These are phyloP conservation scores for Chlorella sp. DNA, from an alignment of 139 green algal species.

Conservation along the genomic window DNA sequence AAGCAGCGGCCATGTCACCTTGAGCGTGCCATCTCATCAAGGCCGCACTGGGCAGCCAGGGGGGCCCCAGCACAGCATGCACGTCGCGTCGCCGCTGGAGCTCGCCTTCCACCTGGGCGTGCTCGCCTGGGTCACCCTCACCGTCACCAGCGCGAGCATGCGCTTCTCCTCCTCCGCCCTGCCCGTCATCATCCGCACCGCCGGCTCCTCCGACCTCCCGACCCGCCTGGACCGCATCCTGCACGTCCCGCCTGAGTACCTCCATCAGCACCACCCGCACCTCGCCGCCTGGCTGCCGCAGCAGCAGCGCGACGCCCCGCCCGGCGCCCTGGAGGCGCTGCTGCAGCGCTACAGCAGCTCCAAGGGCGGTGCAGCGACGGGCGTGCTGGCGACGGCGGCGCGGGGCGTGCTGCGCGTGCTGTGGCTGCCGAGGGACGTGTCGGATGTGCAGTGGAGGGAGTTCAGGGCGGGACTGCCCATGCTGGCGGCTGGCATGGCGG, in stretches of 20 bases:
- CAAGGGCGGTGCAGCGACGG: neutral
- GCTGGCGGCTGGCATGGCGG: constrained; percentile 24
- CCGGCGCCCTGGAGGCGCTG: neutral
- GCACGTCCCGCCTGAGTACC: neutral
- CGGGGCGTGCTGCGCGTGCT: neutral
- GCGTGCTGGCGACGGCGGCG: neutral
- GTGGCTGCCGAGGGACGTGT: constrained; percentile 47
- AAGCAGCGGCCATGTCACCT: too few relatives aligned
- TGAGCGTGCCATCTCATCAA: too few relatives aligned
- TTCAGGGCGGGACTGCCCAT: constrained; percentile 46
- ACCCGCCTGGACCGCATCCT: neutral
- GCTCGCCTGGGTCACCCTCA: too few relatives aligned
- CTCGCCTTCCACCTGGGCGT: neutral
- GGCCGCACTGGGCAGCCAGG: too few relatives aligned
- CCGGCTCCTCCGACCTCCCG: neutral
- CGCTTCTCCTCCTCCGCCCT: constrained; percentile 3
- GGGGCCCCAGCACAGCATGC: too few relatives aligned
- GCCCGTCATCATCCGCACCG: neutral
- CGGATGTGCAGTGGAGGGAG: constrained; percentile 73
- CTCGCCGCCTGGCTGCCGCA: neutral
- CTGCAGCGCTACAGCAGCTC: too few relatives aligned
- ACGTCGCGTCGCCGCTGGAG: neutral
- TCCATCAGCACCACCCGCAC: neutral
- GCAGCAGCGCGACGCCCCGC: neutral
- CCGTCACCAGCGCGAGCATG: too few relatives aligned